These are phyloP conservation scores for Starmerella riodocensis DNA, from an alignment of 805 yeast genomes.

Conservation along the genomic window DNA sequence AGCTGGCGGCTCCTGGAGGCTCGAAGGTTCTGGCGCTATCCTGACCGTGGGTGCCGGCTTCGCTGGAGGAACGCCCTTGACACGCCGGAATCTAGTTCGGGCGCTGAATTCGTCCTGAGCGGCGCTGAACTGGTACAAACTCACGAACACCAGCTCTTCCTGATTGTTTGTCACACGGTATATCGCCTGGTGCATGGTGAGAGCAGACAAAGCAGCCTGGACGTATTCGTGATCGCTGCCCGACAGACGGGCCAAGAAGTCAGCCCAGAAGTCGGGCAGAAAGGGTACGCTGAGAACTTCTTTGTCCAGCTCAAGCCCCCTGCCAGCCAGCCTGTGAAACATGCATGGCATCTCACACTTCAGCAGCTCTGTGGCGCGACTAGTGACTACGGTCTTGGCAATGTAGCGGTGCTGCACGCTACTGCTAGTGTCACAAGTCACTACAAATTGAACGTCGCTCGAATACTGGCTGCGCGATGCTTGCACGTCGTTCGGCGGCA, in stretches of 20 bases:
- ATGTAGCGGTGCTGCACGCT: conserved; percentile 16
- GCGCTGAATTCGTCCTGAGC: conserved; percentile 28
- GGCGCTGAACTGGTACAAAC: conserved; percentile 28
- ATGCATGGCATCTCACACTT: conserved; percentile 16
- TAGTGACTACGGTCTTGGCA: conserved; percentile 24
- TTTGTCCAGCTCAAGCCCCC: conserved; percentile 20
- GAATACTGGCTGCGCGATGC: background rate
- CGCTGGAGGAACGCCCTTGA: conserved; percentile 7
- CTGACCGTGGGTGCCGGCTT: background rate
- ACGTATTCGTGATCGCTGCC: conserved; percentile 24
- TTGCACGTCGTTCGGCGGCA: background rate
- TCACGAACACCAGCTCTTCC: conserved; percentile 23
- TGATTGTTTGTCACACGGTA: conserved; percentile 16
- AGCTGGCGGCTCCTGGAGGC: too few relatives aligned
- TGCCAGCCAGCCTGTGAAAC: conserved; percentile 14
- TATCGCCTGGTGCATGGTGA: conserved; percentile 26
- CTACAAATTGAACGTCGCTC: conserved; percentile 21
- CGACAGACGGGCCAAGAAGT: conserved; percentile 26
- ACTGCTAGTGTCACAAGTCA: conserved; percentile 5
- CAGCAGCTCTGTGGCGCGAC: conserved; percentile 25
- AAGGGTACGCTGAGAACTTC: conserved; percentile 28
- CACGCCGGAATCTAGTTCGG: conserved; percentile 27
- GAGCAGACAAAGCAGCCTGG: conserved; percentile 22
- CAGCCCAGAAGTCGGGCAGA: conserved; percentile 30
- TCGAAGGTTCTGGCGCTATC: background rate